Conservation (phyloP, 192 early-diverging fungal genomes). For the Neocallimastix lanati region DNA sequence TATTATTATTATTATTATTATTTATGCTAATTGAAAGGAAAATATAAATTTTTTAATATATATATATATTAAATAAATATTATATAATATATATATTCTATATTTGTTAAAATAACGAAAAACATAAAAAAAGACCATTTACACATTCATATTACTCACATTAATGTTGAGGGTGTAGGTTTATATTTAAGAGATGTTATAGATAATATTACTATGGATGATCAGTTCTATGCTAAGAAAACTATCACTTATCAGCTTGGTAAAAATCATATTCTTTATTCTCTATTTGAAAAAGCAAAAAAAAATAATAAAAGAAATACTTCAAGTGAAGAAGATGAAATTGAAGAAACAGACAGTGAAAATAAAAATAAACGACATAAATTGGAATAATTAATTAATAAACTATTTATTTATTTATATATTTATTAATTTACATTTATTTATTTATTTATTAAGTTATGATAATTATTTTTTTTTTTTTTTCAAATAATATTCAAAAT, state of each 20-base stretch:
- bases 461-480: too few species aligned
- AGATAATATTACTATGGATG: background rate
- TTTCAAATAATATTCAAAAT: too few species aligned
- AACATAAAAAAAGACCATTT: slow-evolving; percentile 42
- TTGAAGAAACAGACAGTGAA: too few species aligned
- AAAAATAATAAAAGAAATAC: background rate
- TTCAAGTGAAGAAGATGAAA: background rate
- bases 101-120: too few species aligned
- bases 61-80: too few species aligned
- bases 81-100: too few species aligned
- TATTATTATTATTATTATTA: background rate
- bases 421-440: too few species aligned
- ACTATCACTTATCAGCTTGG: background rate
- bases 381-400: background rate
- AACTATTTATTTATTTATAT: too few species aligned
- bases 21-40: too few species aligned
- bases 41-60: too few species aligned
- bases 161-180: slow-evolving; percentile 1
- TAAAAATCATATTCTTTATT: background rate
- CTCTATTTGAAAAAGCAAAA: background rate
- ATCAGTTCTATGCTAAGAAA: background rate
- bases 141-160: slow-evolving; percentile 57
- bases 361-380: background rate
- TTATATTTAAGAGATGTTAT: background rate
- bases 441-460: too few species aligned